phyloP scores from a whole-genome alignment of 176 grass and related monocot genomes.

The Avena sativa region DNA sequence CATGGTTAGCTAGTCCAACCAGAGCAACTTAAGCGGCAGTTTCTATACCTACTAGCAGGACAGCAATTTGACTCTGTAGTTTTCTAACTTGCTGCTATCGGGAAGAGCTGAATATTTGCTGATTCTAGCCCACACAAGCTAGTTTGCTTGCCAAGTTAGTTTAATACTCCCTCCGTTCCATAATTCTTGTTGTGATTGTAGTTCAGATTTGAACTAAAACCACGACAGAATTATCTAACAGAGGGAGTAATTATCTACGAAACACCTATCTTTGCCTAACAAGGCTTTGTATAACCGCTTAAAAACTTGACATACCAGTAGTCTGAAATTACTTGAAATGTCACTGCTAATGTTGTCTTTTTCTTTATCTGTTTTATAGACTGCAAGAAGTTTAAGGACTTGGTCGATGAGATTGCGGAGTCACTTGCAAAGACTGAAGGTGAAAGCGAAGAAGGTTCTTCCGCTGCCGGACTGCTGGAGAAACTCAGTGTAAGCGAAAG shows the following conservation, averaged over 20 bases:
- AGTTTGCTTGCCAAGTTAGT: not conserved
- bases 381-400: conserved; percentile 72
- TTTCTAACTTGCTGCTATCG: not conserved
- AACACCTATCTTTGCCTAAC: not conserved
- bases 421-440: conserved; percentile 45
- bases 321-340: conserved; percentile 32
- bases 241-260: not conserved
- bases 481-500: conserved; percentile 60
- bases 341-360: conserved; percentile 5
- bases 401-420: conserved; percentile 67
- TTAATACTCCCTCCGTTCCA: not conserved
- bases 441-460: conserved; percentile 45
- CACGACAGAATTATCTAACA: too few relatives aligned
- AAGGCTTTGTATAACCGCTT: not conserved
- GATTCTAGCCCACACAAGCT: conserved; percentile 11
- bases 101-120: not conserved
- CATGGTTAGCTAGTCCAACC: not conserved
- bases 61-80: not conserved
- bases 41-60: not conserved
- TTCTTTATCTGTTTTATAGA: conserved; percentile 46
- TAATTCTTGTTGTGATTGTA: too few relatives aligned
- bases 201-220: too few relatives aligned
- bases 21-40: not conserved
- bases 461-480: conserved; percentile 54
- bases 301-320: not conserved